Evolutionary conservation across 352 stramenopile genomes (phyloP), one percentile per base, ranked within the genome.

Genomic region (Phytophthora ohioensis): DNA sequence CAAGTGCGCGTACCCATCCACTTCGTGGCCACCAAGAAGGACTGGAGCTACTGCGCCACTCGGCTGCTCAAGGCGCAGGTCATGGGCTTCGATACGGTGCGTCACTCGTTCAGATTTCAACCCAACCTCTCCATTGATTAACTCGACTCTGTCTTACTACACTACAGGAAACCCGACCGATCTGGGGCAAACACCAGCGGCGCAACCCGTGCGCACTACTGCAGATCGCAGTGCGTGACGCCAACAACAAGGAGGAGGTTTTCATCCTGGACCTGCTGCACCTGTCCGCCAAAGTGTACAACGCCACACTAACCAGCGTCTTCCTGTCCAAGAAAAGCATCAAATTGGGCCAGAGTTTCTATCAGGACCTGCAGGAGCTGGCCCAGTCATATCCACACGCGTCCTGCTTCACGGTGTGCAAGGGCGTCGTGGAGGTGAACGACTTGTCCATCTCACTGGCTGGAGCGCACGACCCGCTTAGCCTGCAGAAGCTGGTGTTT

Each of bases 401-500:
- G 2, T 82, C 85, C 13, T 94, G 87, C 70, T 94, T 94, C 55
- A 80, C 49, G 3, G 79, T 92, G 4, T 82, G 79, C 32, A 90
- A 92, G 60, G 55, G 63, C 13, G 85, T 91, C 41, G 78, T 94
- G 12, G 87, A 94, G 57, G 82, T 91, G 42, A 94, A 94, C 68
- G 85, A 90, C 56, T 41, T 94, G 45, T 93, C 86, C 8, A 84
- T 91, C 34, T 75, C 64, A 5, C 60, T 91, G 0, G 62, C 60
- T 2, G 84, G 83, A n/a, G 64, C 67, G 4, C 82, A 91, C 66
- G 75, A 84, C 39, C 76, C 74, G 30, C 69, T 94, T 3, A 93
- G 87, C 70, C 69, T 94, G 13, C 84, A 94, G 68, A 94, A 94
- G 54, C 73, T 93, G 5, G 85, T 90, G 32, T 91, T 80, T 57